Evolutionary conservation across 495 filamentous ascomycete genomes (phyloP), one percentile per base, ranked within the genome.

Genomic region (Podospora bellae-mahoneyi): DNA sequence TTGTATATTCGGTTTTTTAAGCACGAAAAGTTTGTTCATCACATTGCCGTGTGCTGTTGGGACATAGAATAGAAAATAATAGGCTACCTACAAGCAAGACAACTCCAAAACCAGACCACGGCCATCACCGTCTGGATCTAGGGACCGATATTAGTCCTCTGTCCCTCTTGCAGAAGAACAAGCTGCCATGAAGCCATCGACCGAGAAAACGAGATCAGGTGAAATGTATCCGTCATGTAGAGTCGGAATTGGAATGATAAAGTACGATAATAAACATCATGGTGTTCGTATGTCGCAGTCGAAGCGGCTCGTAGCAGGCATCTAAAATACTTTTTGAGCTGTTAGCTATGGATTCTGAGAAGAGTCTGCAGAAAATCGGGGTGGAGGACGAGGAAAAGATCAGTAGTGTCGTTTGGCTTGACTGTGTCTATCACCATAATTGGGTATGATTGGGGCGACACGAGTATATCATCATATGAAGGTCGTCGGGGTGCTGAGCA

Each of bases 371-470:
- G 39, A 48, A 48, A 48, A 48, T 10, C 13, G 9, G 39, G 7
- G 9, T 10, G 39, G 5, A 48, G 39, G 15, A 48, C 39, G 39
- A 48, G 39, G 30, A 26, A 63, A 60, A 73, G 76, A 80, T 93
- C 91, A 93, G 90, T 84, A 75, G 82, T 79, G 89, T 92, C 92
- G 88, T 96, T 96, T 94, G 92, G 92, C 89, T 85, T 83, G 91
- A 93, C 90, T 44, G 87, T 90, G 91, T 92, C 89, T 80, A 86
- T 95, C 92, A 94, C 90, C 92, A 96, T 79, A 66, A 39, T 79
- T 81, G 78, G 81, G 89, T 94, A 86, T 87, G 92, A 93, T 93
- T 92, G 92, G 92, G 92, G 92, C 92, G 92, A 94, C 92, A 95
- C 76, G 55, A 69, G 86, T 83, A 82, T 82, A 84, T 95, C 92